Base-by-base conservation (phyloP, 2,329 filamentous ascomycete species). In the Huntiella savannae region DNA sequence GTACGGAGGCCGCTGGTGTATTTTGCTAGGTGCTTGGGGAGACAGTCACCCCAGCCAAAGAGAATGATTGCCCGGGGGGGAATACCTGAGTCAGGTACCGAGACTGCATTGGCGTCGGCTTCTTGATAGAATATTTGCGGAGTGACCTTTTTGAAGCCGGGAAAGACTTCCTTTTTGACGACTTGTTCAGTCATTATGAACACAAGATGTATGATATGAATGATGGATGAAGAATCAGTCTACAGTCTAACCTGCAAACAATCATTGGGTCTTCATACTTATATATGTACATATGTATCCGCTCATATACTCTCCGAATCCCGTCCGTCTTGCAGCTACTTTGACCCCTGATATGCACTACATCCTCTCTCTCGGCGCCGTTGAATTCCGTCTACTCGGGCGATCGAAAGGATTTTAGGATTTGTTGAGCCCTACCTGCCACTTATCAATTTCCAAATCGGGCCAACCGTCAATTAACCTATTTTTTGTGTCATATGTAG, bases 21-120 rank as follows among this genome's bases (percentile, higher is more conserved):
- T 55, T 77, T 76, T 48, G 61, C 59, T 22, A 75, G 62, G 54
- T 76, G 65, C 51, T 68, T 70, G 2, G 71, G 66, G 10, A 60
- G 58, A 16, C 67, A 69, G 51, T 76, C 72, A 45, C 72, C 70
- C 73, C 71, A 76, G 53, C 70, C 65, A 55, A 67, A 75, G 49
- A 77, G 61, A 40, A 75, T 54, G 38, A 75, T 59, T 4, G 63
- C 65, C 13, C 63, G 60, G 3, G 68, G 68, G 42, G 66, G 58
- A 4, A 50, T 33, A 4, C 54, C 47, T 4, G 52, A 45, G 3
- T 53, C 34, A 5, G 53, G 52, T 15, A 55, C 50, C 4, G 53
- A 42, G 6, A 40, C 5, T 8, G 17, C 13, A 4, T 32, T n/a
- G 11, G 60, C 55, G 37, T 62, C 56, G 5, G 44, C 37, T 8